Evolutionary conservation across 2,329 filamentous ascomycete species (phyloP), one percentile per base, ranked within the genome.

Genomic region (Trichoderma citrinoviride): DNA sequence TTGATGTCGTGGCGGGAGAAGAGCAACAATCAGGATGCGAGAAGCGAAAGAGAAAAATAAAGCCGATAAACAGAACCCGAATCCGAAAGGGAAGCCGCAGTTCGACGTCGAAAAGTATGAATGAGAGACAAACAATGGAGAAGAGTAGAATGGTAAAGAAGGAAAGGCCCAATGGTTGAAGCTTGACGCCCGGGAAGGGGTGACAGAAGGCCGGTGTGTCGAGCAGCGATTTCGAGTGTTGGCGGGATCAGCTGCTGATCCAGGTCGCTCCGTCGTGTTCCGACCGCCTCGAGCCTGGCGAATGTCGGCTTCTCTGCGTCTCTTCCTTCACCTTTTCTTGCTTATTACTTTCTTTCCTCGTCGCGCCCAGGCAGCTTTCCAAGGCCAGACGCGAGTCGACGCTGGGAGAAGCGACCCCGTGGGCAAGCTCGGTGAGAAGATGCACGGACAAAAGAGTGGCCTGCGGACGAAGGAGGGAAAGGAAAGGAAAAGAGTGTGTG

Each of bases 361-460:
- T 62, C 49, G 49, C 19, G 49, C 58, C 56, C 43, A 53, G 55
- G 55, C 25, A 60, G 21, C 44, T 49, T 29, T 37, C 57, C 46
- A 41, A 23, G 29, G 57, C 37, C 40, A 47, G 52, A 55, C 61
- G 52, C 33, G 61, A 47, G 43, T 49, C 62, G 62, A 60, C 46
- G 27, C 47, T 65, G 37, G 47, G 62, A 58, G 40, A 65, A 52
- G 55, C 62, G 62, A 50, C 55, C 54, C 54, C 53, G 62, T 58
- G 46, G 54, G 47, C 52, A 43, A 52, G 40, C 47, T 60, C 53
- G 62, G 55, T 41, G 54, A 52, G 47, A 56, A 19, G 25, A 64
- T 52, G 46, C 53, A 65, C 62, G 62, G 54, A 54, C 7, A 44
- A 44, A 27, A 44, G 58, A 53, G 27, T 23, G 56, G 56, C 33